Percentiles rank a stretch among this genome's conserved stretches.
These are phyloP conservation scores for Fusarium duplospermum DNA, from an alignment of 2,329 filamentous ascomycete genomes.

Conservation along the genomic window DNA sequence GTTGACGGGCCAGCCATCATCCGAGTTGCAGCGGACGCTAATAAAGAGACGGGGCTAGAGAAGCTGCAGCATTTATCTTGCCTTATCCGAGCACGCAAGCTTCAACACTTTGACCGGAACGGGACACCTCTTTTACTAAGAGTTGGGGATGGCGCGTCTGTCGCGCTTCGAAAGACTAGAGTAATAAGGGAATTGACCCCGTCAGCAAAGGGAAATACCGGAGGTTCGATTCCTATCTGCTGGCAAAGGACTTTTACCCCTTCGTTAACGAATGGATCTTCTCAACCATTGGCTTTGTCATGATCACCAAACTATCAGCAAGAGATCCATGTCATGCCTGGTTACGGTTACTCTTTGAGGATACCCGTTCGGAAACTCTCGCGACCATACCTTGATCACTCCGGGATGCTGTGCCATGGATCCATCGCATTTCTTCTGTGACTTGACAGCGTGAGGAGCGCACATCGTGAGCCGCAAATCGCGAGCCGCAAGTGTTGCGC, in stretches of 20 bases:
- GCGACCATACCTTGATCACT: not conserved
- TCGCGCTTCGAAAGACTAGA: not conserved
- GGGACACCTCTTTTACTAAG: conserved; percentile 3
- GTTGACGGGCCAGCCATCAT: conserved; percentile 4
- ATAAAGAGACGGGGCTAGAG: not conserved
- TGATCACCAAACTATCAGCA: not conserved
- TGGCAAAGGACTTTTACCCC: not conserved
- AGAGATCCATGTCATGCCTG: conserved; percentile 5
- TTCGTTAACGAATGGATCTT: not conserved
- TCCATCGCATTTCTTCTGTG: not conserved
- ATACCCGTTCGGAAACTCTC: not conserved
- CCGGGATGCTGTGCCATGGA: not conserved
- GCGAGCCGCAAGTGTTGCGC: not conserved
- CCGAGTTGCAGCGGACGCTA: not conserved
- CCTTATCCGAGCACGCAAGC: not conserved
- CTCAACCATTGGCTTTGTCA: not conserved
- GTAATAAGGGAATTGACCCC: not conserved
- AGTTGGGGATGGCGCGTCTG: conserved; percentile 8
- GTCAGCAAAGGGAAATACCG: not conserved
- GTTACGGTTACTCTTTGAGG: not conserved
- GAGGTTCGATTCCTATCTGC: conserved; percentile 4
- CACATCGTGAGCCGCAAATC: not conserved
- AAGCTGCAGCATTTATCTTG: not conserved
- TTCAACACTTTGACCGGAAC: not conserved
- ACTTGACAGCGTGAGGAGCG: not conserved